These are phyloP conservation scores for Apiospora malaysiana DNA, from an alignment of 2,329 filamentous ascomycete species.

Conservation along the genomic window DNA sequence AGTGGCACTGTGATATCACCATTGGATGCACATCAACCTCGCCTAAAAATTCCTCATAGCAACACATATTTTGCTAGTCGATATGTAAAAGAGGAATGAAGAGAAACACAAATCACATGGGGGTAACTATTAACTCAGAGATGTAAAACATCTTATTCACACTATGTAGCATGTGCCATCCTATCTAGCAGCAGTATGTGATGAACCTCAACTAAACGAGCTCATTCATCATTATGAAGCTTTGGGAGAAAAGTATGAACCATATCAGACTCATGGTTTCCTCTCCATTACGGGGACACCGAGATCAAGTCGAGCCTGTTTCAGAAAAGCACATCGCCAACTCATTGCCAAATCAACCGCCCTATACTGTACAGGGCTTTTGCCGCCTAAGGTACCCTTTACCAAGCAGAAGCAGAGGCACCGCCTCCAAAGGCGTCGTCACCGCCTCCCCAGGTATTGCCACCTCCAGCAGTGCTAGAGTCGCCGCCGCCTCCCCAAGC, in stretches of 20 bases:
- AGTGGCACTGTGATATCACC: no score
- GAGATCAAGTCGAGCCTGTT: background rate
- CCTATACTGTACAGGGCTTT: background rate
- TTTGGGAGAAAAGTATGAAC: background rate
- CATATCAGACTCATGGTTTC: background rate
- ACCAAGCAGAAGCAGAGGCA: conserved; percentile 10
- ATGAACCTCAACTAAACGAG: background rate
- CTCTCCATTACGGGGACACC: background rate
- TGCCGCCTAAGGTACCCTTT: background rate
- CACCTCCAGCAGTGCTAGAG: background rate
- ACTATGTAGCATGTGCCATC: conserved; percentile 4
- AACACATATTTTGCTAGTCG: no score
- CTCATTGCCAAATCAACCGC: background rate
- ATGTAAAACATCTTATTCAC: background rate
- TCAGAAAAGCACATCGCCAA: background rate
- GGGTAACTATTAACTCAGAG: background rate
- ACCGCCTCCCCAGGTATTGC: conserved; percentile 22
- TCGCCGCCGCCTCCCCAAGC: conserved; percentile 18
- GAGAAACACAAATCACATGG: background rate
- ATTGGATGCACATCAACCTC: no score
- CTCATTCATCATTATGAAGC: background rate
- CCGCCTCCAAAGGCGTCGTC: background rate
- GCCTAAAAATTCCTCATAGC: no score
- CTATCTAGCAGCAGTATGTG: conserved; percentile 2
- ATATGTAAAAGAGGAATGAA: background rate